Base-by-base conservation (phyloP, 306 rosid genomes). In the Oemleria cerasiformis region DNA sequence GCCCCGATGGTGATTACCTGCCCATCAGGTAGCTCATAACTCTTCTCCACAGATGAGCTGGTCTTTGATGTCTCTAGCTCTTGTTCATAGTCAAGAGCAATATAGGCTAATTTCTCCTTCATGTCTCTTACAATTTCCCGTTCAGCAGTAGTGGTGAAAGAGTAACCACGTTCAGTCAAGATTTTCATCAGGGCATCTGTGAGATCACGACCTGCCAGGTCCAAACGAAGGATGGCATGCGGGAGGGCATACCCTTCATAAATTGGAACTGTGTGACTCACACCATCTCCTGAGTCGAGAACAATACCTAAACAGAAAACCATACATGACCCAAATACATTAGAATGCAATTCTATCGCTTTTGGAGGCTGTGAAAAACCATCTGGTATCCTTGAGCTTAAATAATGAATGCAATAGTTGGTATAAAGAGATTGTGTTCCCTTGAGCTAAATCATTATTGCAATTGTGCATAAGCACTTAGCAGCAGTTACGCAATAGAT, bases 101-200 rank as follows among this genome's bases (percentile, higher is more conserved):
- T 93, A 20, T 90, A 93, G 67, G 98, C 88, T 55, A 93, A 67
- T 43, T 93, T 93, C 85, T 93, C 98, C 83, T 93, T 93, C 82
- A 93, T 75, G 59, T 93, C 98, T 77, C 98, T 88, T 58, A 93
- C 97, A 63, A 93, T 93, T 93, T 93, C 98, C 1, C 98, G 92
- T 89, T 93, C 98, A 1, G 98, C 97, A 20, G 89, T 77, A 8
- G 96, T 93, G 78, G 98, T 93, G 86, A 93, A 93, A 44, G 96
- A 93, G 89, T 93, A 93, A 14, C 98, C 98, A 70, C 98, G 98
- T 81, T 93, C 98, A n/a, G 98, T 93, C 73, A 93, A 79, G 67
- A 93, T 93, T 80, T 93, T 93, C 97, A 93, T 90, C 8, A 93
- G 90, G 76, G 89, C 90, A 61, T 93, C 97, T 5, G 98, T 93